Conservation (phyloP, 1,139 yeast species). For the Hemisphaericaspora lyxosophila region DNA sequence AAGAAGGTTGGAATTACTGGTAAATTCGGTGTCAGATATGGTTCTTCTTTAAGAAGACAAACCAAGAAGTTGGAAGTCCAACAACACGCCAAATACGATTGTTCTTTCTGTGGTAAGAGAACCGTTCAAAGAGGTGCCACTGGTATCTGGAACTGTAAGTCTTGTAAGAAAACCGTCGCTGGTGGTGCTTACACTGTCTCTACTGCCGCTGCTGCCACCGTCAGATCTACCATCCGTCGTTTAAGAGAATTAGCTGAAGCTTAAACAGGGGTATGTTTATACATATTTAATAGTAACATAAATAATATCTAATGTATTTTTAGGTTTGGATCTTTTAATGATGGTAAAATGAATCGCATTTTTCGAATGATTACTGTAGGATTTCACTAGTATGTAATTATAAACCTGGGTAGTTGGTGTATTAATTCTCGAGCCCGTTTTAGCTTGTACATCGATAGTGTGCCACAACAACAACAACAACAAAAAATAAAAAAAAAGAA, state of each 20-base stretch:
- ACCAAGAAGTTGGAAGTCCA: constrained; percentile 99
- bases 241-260: constrained; percentile 99
- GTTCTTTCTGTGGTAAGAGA: constrained; percentile 99
- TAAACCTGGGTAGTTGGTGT: too few relatives aligned
- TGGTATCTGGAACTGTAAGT: constrained; percentile 98
- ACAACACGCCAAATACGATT: constrained; percentile 98
- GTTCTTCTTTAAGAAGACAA: constrained; percentile 99
- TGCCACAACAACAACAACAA: too few relatives aligned
- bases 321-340: constrained; percentile 8
- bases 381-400: too few relatives aligned
- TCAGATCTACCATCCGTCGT: constrained; percentile 99
- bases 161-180: constrained; percentile 96
- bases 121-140: constrained; percentile 96
- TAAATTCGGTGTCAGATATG: constrained; percentile 99
- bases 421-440: too few relatives aligned
- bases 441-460: too few relatives aligned
- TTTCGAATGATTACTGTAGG: too few relatives aligned
- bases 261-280: constrained; percentile 38
- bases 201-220: constrained; percentile 99
- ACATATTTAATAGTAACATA: constrained; percentile 7
- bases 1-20: constrained; percentile 99
- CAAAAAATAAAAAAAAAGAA: too few relatives aligned
- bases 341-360: too few relatives aligned
- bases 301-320: constrained; percentile 12
- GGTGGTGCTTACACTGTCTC: constrained; percentile 99